A percentile compares a stretch with the other conserved stretches of the same genome.
phyloP scores from a whole-genome alignment of 2,329 filamentous ascomycete species.

The Diaporthe velutina region DNA sequence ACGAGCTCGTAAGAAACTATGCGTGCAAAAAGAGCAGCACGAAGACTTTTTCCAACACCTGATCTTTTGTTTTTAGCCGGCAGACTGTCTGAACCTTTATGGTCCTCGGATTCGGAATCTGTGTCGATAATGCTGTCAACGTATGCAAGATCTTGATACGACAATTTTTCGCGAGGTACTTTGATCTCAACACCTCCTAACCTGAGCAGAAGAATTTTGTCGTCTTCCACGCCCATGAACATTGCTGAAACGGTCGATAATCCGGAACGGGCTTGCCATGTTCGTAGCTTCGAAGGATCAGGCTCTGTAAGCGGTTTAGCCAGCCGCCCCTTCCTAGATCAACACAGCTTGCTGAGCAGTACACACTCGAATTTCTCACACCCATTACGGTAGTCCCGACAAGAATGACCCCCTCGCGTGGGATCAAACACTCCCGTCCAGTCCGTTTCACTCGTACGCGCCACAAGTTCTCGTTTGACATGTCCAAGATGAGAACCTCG shows the following conservation, averaged over 20 bases:
- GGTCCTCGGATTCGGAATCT: neutral
- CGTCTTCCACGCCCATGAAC: neutral
- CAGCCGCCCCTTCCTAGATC: neutral
- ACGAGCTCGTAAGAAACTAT: constrained; percentile 95
- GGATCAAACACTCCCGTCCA: neutral
- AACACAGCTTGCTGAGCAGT: neutral
- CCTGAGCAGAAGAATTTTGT: neutral
- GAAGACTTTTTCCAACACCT: constrained; percentile 67
- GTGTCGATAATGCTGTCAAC: neutral
- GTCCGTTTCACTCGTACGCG: neutral
- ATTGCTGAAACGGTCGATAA: neutral
- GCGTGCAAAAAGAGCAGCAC: constrained; percentile 83
- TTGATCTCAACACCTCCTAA: neutral
- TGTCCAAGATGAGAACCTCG: neutral
- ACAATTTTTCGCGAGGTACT: neutral
- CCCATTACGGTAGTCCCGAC: neutral
- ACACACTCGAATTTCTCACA: neutral
- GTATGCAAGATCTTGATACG: neutral
- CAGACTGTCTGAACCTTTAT: neutral
- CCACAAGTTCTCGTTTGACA: neutral
- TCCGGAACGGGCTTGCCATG: neutral
- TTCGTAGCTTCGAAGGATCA: neutral
- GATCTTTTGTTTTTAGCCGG: neutral
- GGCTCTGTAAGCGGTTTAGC: neutral
- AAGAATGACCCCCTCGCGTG: neutral